Percentiles rank a stretch among this genome's conserved stretches.
Evolutionary conservation across 2,329 filamentous ascomycete species (phyloP).

Genomic region (Coniochaeta hoffmannii): DNA sequence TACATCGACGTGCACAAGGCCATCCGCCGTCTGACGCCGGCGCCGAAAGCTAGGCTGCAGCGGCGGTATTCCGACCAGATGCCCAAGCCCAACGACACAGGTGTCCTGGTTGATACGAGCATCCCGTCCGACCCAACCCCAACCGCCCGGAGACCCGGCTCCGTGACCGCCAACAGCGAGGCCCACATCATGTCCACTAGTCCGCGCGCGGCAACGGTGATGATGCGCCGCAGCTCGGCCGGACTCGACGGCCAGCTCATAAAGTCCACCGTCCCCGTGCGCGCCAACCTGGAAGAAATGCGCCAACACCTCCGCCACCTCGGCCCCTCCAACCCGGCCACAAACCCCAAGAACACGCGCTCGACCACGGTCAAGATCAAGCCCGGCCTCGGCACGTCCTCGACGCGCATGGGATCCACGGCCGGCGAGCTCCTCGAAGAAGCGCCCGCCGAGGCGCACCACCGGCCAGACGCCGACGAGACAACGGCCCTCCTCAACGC

Average conservation of each 20-base stretch:
- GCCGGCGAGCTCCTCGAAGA: neutral
- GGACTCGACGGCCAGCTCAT: constrained; percentile 44
- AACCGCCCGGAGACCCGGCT: constrained; percentile 21
- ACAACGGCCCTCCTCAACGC: constrained; percentile 38
- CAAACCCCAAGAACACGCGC: constrained; percentile 54
- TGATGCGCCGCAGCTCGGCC: constrained; percentile 51
- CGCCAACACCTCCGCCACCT: constrained; percentile 57
- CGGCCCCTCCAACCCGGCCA: constrained; percentile 59
- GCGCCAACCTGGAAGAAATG: constrained; percentile 56
- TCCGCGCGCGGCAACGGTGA: constrained; percentile 47
- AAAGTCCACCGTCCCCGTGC: constrained; percentile 44
- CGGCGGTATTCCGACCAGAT: constrained; percentile 26
- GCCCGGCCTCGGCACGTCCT: constrained; percentile 24
- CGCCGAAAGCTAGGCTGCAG: constrained; percentile 62
- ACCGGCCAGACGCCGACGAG: constrained; percentile 26
- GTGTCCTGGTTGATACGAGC: constrained; percentile 19
- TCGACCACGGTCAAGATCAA: constrained; percentile 63
- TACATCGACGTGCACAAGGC: constrained; percentile 98
- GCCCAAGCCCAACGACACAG: constrained; percentile 12
- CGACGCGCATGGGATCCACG: constrained; percentile 4
- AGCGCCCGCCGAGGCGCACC: neutral
- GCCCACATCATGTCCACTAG: constrained; percentile 32
- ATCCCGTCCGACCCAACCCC: constrained; percentile 10
- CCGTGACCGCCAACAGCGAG: constrained; percentile 30
- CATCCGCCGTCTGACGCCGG: constrained; percentile 79